phyloP scores from a whole-genome alignment of 305 asterid species.

The Caryopteris hybrid region DNA sequence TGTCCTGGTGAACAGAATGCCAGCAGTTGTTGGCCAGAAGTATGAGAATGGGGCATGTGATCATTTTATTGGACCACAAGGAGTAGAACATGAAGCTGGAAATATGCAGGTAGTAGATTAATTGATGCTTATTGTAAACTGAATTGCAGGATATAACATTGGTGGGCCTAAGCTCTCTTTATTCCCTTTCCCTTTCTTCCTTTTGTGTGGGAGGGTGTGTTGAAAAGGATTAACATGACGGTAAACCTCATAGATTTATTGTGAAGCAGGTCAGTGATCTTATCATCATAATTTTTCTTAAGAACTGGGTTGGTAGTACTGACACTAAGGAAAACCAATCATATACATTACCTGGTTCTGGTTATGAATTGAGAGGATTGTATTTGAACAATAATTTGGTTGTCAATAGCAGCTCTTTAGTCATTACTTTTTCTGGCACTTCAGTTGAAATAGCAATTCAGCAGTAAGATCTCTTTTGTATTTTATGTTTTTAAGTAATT shows the following conservation, averaged over 20 bases:
- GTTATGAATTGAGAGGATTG: neutral
- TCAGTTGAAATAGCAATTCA: neutral
- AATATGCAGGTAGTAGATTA: slow-evolving; percentile 56
- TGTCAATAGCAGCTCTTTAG: slow-evolving; percentile 2
- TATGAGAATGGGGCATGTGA: slow-evolving; percentile 59
- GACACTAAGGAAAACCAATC: neutral
- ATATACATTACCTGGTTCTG: neutral
- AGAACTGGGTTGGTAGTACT: neutral
- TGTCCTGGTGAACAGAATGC: slow-evolving; percentile 41
- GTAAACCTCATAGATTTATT: neutral
- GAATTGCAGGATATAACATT: neutral
- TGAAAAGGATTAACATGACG: neutral
- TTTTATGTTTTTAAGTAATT: neutral
- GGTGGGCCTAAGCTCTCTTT: neutral
- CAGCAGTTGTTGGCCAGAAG: slow-evolving; percentile 52
- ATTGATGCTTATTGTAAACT: slow-evolving; percentile 6
- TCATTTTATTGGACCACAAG: slow-evolving; percentile 57
- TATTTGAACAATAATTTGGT: neutral
- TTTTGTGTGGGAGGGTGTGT: neutral
- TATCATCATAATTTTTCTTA: neutral
- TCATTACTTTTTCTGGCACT: neutral
- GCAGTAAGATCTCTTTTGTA: neutral
- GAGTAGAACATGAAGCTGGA: slow-evolving; percentile 51
- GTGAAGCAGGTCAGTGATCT: neutral
- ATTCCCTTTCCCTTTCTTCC: neutral